These are phyloP conservation scores for Arachnopeziza araneosa DNA, from an alignment of 2,329 filamentous ascomycete species.

Conservation along the genomic window DNA sequence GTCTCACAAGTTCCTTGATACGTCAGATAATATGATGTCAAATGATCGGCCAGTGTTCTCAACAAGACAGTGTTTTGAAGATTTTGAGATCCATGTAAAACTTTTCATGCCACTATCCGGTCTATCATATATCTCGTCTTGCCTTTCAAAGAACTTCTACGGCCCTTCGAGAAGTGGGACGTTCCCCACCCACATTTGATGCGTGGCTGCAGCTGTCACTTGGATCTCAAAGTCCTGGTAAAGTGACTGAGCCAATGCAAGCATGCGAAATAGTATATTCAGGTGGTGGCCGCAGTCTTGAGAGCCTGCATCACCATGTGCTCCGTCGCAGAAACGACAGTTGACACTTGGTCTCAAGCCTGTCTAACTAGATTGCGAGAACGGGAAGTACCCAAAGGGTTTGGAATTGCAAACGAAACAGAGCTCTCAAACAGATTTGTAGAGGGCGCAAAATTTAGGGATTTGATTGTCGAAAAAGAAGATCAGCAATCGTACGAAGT, in stretches of 20 bases:
- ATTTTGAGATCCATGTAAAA: conserved; percentile 8
- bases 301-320: neutral
- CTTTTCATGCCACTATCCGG: conserved; percentile 25
- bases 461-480: neutral
- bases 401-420: too few species aligned
- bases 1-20: conserved; percentile 11
- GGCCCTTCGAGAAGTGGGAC: conserved; percentile 38
- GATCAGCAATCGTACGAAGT: neutral
- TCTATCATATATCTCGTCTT: conserved; percentile 20
- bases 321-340: neutral
- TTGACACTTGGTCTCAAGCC: neutral
- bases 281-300: neutral
- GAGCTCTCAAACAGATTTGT: neutral
- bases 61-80: neutral
- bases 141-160: conserved; percentile 29
- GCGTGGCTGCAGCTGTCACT: conserved; percentile 38
- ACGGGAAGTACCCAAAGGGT: too few species aligned
- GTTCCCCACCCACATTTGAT: conserved; percentile 28
- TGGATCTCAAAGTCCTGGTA: conserved; percentile 22
- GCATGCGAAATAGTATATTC: conserved; percentile 17
- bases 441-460: neutral
- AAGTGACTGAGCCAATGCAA: conserved; percentile 23
- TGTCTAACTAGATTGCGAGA: neutral
- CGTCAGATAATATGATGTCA: conserved; percentile 8
- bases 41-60: neutral